Conservation (phyloP, 805 yeast genomes). For the Candida arabinofermentans region DNA sequence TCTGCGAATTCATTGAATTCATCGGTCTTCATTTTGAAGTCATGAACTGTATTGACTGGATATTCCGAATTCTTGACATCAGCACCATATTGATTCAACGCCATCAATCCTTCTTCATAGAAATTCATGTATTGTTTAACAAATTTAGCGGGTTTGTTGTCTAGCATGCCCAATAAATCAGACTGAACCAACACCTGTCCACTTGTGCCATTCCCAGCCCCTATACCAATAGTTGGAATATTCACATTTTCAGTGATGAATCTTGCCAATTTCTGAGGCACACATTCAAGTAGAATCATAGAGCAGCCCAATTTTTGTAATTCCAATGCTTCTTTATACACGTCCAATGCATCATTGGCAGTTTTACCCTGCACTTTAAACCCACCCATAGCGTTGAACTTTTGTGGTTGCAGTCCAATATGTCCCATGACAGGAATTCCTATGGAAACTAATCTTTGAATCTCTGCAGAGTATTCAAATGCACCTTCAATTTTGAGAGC, state of each 20-base stretch:
- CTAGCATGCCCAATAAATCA: conserved; percentile 76
- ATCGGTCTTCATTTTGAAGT: conserved; percentile 66
- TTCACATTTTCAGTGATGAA: conserved; percentile 54
- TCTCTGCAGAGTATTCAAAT: conserved; percentile 47
- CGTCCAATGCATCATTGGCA: conserved; percentile 48
- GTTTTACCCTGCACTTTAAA: conserved; percentile 79
- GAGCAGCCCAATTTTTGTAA: conserved; percentile 77
- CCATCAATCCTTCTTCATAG: conserved; percentile 43
- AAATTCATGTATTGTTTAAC: conserved; percentile 65
- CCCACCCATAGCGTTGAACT: conserved; percentile 75
- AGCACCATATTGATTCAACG: conserved; percentile 47
- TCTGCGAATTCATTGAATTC: conserved; percentile 44
- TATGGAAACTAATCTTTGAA: conserved; percentile 50
- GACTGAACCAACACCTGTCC: conserved; percentile 91
- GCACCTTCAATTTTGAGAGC: conserved; percentile 90
- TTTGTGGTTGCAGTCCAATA: conserved; percentile 89
- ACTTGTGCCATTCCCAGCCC: conserved; percentile 80
- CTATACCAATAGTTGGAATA: conserved; percentile 92
- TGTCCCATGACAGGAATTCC: conserved; percentile 94
- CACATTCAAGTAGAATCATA: conserved; percentile 74
- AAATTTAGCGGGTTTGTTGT: conserved; percentile 60
- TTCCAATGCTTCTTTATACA: conserved; percentile 63
- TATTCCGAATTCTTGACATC: conserved; percentile 57
- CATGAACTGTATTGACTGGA: conserved; percentile 60
- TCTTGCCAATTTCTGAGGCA: conserved; percentile 70